Evolutionary conservation across 108 stramenopile genomes (phyloP), one percentile per base, ranked within the genome.

Genomic region (Seminavis robusta): DNA sequence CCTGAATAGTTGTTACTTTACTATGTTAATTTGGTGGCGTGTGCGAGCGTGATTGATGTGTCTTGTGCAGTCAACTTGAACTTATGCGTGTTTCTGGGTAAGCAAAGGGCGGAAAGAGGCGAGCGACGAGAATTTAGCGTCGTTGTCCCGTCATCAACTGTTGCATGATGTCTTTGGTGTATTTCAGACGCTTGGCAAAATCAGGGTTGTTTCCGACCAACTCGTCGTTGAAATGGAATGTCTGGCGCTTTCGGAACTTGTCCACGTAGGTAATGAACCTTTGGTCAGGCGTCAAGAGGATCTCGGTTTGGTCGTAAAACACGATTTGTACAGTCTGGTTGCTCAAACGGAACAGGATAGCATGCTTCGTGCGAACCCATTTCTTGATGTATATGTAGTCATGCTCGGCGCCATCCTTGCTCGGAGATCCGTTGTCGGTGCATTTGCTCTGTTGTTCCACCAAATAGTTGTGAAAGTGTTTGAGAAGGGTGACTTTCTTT

Each of bases 301-400:
- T 72, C 39, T 98, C 95, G 1, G 96, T 95, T 44, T 87, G 71
- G 60, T 97, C 95, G 58, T 94, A 91, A 54, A 98, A 96, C 2
- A 91, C 80, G 19, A 97, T 94, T 79, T 98, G 97, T 3, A 97
- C 88, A 5, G 97, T 97, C 39, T 94, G 80, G 71, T 97, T 92
- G 57, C 95, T 96, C 53, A 99, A 67, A 11, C 97, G 84, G 72
- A 99, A 97, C 33, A 98, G 72, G 49, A 97, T 88, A 1, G 98
- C 98, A 61, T 99, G 95, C 58, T 92, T 90, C 3, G 98, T 98
- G 16, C 91, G 83, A 17, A 98, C 78, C 96, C 95, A 99, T 69
- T 98, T 97, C 79, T 97, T 97, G 71, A 99, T 62, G 72, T 77
- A 98, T 3, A 94, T 68, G 51, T 95, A 54, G 48, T 69, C 63